These are phyloP conservation scores for Lenwebbia sp. DNA, from an alignment of 345 rosid genomes.

Conservation along the genomic window DNA sequence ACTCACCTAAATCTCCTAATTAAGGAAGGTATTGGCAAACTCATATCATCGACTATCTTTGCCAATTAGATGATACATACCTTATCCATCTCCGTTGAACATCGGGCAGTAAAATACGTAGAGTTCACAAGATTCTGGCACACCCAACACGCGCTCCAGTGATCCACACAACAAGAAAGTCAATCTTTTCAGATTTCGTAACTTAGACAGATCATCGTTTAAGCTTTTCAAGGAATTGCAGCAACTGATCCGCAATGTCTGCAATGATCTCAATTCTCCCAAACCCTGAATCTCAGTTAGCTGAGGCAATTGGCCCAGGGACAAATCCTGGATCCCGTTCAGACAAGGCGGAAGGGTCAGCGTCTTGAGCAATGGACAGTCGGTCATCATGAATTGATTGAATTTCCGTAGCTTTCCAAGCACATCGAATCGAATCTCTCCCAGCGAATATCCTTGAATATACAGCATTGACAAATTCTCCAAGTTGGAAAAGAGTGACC, in stretches of 20 bases:
- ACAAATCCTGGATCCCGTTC: rapidly evolving
- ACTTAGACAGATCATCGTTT: not conserved
- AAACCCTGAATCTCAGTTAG: not conserved
- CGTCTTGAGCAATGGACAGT: not conserved
- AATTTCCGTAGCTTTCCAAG: too few species aligned
- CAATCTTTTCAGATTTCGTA: not conserved
- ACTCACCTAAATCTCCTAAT: too few species aligned
- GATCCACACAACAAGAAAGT: rapidly evolving
- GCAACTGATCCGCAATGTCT: rapidly evolving
- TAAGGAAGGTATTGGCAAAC: too few species aligned
- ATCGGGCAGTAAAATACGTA: rapidly evolving
- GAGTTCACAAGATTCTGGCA: not conserved
- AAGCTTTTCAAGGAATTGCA: not conserved
- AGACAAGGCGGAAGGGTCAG: rapidly evolving
- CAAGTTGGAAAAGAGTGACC: not conserved
- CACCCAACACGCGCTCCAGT: not conserved
- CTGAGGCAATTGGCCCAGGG: rapidly evolving
- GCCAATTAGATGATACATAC: not conserved
- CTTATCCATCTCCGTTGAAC: not conserved
- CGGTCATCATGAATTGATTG: too few species aligned
- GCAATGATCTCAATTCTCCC: not conserved
- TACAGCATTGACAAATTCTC: rapidly evolving
- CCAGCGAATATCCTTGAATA: rapidly evolving
- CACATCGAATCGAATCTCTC: not conserved
- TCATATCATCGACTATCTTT: not conserved